Evolutionary conservation across 2,329 filamentous ascomycete genomes (phyloP).

Genomic region (Scedosporium apiospermum): DNA sequence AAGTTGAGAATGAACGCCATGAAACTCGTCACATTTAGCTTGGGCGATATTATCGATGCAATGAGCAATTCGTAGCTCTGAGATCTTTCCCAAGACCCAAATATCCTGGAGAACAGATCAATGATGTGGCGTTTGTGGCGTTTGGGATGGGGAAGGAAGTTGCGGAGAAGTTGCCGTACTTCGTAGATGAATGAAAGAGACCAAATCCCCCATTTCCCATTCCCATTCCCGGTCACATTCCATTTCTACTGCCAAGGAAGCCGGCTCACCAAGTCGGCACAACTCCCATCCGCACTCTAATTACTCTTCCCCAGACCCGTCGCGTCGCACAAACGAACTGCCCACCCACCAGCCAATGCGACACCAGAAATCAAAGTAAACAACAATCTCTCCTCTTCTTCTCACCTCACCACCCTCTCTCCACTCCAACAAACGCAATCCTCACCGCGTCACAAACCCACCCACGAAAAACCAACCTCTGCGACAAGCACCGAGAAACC

Average conservation of each 20-base stretch:
- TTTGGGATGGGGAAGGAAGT: too few relatives aligned
- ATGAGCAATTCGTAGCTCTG: too few relatives aligned
- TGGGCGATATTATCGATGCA: too few relatives aligned
- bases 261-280: neutral
- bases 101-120: too few relatives aligned
- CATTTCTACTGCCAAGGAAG: neutral
- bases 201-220: too few relatives aligned
- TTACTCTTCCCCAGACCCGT: neutral
- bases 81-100: too few relatives aligned
- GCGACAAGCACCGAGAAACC: neutral
- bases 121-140: too few relatives aligned
- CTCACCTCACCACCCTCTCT: neutral
- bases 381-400: neutral
- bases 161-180: too few relatives aligned
- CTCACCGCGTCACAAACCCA: neutral
- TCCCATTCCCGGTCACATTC: neutral
- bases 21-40: too few relatives aligned
- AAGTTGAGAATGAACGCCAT: too few relatives aligned
- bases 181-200: too few relatives aligned
- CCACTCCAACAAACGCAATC: neutral
- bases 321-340: neutral
- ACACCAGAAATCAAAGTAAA: neutral
- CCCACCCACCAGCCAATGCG: neutral
- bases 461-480: neutral
- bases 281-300: neutral